Conservation (phyloP, 1,284 basidiomycete genomes). For the Sanghuangporus weigelae region DNA sequence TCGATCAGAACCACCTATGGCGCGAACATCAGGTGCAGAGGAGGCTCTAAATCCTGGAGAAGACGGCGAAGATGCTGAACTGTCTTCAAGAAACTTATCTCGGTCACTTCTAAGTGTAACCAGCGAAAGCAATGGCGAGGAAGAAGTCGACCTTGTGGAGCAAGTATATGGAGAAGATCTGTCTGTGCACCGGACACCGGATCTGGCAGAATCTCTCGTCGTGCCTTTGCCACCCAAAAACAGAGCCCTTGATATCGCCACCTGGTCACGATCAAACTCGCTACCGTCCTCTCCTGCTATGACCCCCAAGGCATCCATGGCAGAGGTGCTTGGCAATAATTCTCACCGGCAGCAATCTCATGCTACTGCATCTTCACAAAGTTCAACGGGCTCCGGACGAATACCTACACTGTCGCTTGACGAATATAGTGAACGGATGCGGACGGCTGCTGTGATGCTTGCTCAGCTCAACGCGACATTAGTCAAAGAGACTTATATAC, state of each 20-base stretch:
- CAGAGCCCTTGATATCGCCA: slow-evolving; percentile 77
- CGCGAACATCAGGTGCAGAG: neutral
- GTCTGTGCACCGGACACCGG: slow-evolving; percentile 61
- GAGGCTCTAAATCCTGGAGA: slow-evolving; percentile 5
- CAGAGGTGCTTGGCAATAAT: slow-evolving; percentile 15
- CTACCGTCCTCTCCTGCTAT: slow-evolving; percentile 41
- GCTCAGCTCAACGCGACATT: slow-evolving; percentile 91
- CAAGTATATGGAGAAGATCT: slow-evolving; percentile 83
- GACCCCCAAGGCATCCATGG: slow-evolving; percentile 26
- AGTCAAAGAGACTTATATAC: slow-evolving; percentile 36
- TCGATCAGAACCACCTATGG: neutral
- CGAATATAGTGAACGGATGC: slow-evolving; percentile 98
- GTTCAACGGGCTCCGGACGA: neutral
- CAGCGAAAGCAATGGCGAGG: slow-evolving; percentile 44
- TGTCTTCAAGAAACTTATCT: slow-evolving; percentile 23
- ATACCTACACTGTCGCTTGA: slow-evolving; percentile 56
- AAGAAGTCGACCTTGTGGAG: slow-evolving; percentile 93
- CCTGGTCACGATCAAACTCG: slow-evolving; percentile 71
- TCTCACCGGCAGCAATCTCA: slow-evolving; percentile 4
- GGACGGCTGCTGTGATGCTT: slow-evolving; percentile 97
- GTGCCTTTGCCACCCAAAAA: slow-evolving; percentile 82
- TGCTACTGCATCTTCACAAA: slow-evolving; percentile 1
- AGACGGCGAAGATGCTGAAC: slow-evolving; percentile 4
- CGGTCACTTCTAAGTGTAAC: slow-evolving; percentile 15
- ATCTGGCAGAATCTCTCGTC: slow-evolving; percentile 77